Evolutionary conservation across 2,329 filamentous ascomycete genomes (phyloP).

Genomic region (Massarina eburnea): DNA sequence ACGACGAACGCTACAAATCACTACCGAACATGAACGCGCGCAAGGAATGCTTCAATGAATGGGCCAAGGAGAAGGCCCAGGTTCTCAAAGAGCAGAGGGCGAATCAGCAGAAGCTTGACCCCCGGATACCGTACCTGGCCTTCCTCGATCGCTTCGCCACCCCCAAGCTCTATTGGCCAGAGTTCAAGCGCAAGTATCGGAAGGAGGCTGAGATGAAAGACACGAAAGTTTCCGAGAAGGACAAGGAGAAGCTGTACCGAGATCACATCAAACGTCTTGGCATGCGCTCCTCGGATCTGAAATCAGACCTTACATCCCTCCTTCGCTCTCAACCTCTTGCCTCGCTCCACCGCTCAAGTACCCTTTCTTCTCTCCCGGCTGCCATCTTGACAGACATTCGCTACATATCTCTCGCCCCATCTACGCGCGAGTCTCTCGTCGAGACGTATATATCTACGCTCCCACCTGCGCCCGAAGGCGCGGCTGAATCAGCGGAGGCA

Average conservation of each 20-base stretch:
- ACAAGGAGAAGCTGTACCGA: slow-evolving; percentile 77
- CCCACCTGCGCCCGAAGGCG: slow-evolving; percentile 57
- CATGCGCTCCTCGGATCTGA: slow-evolving; percentile 65
- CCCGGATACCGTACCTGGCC: slow-evolving; percentile 76
- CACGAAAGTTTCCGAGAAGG: slow-evolving; percentile 60
- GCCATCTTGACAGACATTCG: slow-evolving; percentile 67
- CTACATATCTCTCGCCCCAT: slow-evolving; percentile 66
- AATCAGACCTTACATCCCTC: slow-evolving; percentile 67
- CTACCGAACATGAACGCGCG: slow-evolving; percentile 78
- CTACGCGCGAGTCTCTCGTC: slow-evolving; percentile 65
- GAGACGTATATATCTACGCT: slow-evolving; percentile 67
- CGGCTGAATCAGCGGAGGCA: slow-evolving; percentile 49
- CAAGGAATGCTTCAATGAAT: slow-evolving; percentile 80
- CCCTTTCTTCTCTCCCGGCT: slow-evolving; percentile 60
- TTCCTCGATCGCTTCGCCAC: slow-evolving; percentile 82
- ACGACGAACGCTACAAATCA: slow-evolving; percentile 84
- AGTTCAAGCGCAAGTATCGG: slow-evolving; percentile 89
- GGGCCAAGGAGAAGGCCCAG: slow-evolving; percentile 77
- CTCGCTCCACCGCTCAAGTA: slow-evolving; percentile 62
- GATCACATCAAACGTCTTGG: slow-evolving; percentile 70
- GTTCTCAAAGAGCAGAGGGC: slow-evolving; percentile 71
- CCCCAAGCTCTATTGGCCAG: slow-evolving; percentile 93
- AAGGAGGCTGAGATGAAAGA: slow-evolving; percentile 82
- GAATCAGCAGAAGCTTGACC: slow-evolving; percentile 78
- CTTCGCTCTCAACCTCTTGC: slow-evolving; percentile 63